Conservation (phyloP, 2,329 filamentous ascomycete species). For the Ilyonectria destructans region DNA sequence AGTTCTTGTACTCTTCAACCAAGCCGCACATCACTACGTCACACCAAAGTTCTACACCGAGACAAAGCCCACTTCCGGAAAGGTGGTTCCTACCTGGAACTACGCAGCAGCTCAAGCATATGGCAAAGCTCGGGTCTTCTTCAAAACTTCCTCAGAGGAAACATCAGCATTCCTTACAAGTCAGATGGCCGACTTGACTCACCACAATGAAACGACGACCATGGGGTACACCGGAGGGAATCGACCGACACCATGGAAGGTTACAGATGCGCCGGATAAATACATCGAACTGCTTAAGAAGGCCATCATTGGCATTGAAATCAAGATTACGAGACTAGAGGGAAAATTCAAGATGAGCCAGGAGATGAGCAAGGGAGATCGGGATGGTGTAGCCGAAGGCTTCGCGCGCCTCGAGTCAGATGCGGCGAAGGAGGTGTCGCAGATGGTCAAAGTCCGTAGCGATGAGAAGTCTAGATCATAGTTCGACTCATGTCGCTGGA, state of each 20-base stretch:
- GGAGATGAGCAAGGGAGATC: conserved; percentile 68
- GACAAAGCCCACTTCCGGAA: conserved; percentile 59
- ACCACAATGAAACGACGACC: conserved; percentile 65
- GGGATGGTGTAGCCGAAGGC: conserved; percentile 70
- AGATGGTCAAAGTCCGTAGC: too few relatives aligned
- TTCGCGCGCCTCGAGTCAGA: conserved; percentile 56
- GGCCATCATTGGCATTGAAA: conserved; percentile 69
- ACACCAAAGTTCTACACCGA: not conserved
- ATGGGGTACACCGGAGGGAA: conserved; percentile 68
- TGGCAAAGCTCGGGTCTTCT: conserved; percentile 69
- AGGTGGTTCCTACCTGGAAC: conserved; percentile 81
- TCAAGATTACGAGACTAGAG: conserved; percentile 54
- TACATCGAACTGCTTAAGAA: conserved; percentile 73
- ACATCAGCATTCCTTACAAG: conserved; percentile 62
- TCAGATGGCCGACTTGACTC: conserved; percentile 69
- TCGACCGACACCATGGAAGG: conserved; percentile 65
- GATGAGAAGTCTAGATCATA: too few relatives aligned
- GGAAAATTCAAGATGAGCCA: conserved; percentile 80
- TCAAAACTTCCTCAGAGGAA: conserved; percentile 62
- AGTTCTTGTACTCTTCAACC: conserved; percentile 75
- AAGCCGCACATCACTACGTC: conserved; percentile 44
- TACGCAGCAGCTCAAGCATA: conserved; percentile 78
- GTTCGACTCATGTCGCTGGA: too few relatives aligned
- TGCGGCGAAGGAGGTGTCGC: too few relatives aligned
- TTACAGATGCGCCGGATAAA: conserved; percentile 68